Evolutionary conservation across 108 stramenopile genomes (phyloP), one percentile per base, ranked within the genome.

Genomic region (Pseudonitzschia pungens): DNA sequence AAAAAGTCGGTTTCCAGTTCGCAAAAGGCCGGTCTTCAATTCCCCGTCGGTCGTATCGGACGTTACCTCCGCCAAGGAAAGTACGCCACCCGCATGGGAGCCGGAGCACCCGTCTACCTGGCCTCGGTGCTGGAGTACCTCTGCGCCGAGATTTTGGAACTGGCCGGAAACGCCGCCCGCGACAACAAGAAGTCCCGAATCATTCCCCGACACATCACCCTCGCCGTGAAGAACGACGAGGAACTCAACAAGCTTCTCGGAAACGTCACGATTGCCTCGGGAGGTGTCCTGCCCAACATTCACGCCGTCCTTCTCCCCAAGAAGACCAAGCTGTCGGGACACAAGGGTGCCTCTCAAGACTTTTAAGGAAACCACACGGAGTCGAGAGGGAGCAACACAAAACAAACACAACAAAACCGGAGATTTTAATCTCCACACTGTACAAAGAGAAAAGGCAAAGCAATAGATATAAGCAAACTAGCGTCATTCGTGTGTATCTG

Each of bases 211-310:
- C 97, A 98, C 87, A 87, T 97, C 72, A 94, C 94, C 69, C 82
- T 98, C 41, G 97, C 97, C 11, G 91, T 98, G 24, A 90, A 94
- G 86, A 96, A 93, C 72, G 96, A 96, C 77, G 97, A 96, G 80
- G 97, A 96, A 84, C 81, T 96, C 79, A 96, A 97, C 87, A 95
- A 92, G 77, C 85, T 97, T 22, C 81, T 97, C 22, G 95, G 96
- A 62, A 84, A 81, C 36, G 96, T 97, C 16, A 98, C 96, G 65
- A 98, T 98, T 78, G 97, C 98, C 8, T 67, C 90, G 48, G 98
- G 98, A 27, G 98, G 98, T 83, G 98, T 98, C 11, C 78, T 98
- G 28, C 98, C 98, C 57, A 97, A 98, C 86, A 98, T 98, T 78
- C 98, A 98, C 93, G 87, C 95, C 10, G 91, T 96, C 20, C 86